Evolutionary conservation across 805 yeast genomes (phyloP), one percentile per base, ranked within the genome.

Genomic region (Lachancea dasiensis): DNA sequence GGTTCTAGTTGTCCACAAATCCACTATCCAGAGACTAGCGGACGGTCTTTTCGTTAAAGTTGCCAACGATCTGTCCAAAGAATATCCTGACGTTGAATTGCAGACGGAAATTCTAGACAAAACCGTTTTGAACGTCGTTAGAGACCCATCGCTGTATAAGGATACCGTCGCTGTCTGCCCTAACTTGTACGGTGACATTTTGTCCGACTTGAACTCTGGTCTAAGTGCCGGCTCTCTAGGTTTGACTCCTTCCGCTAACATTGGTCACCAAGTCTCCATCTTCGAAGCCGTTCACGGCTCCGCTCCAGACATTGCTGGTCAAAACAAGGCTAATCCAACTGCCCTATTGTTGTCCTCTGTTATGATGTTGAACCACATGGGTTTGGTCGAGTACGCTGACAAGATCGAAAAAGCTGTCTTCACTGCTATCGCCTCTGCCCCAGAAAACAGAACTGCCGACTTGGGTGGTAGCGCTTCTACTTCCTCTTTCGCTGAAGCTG

Each of bases 231-330:
- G 98, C 65, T 97, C 98, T 63, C 78, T 90, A 60, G 98, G 98
- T 70, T 79, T 92, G 65, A 92, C 98, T 46, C 98, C 98, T 51
- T 86, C 96, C 44, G 98, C 96, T 66, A 92, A 92, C 79, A 92
- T 92, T 89, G 98, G 98, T 73, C 86, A 86, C 75, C 81, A 85
- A 65, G 95, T 90, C 48, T 86, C 97, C 40, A 90, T 92, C 64
- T 92, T 92, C 66, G 98, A 92, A 78, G 98, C 98, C 49, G 98
- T 92, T 60, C 98, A 92, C 68, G 98, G 98, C 66, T 89, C 97
- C 42, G 98, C 98, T 48, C 98, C 98, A 55, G 98, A 92, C 67
- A 92, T 92, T 60, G 97, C 97, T 47, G 98, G 98, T 62, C 86
- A 92, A 76, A 94, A 95, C 63, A 78, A 86, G 64, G 98, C 98